These are phyloP conservation scores for Trichaptum fuscoviolaceum DNA, from an alignment of 768 basidiomycete species.

Conservation along the genomic window DNA sequence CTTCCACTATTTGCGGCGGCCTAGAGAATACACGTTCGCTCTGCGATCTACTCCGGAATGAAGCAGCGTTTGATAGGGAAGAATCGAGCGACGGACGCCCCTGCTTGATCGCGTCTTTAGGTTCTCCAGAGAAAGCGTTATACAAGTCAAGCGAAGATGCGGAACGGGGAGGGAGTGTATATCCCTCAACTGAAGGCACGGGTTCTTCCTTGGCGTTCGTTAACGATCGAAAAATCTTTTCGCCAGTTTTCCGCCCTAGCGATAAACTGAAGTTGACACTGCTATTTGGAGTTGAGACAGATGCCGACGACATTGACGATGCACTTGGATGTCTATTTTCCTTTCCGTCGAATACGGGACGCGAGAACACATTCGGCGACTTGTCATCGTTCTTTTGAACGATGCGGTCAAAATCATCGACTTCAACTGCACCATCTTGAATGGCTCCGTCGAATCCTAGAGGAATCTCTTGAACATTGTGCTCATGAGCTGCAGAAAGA, in stretches of 20 bases:
- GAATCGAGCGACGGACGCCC: background rate
- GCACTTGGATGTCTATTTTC: background rate
- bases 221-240: background rate
- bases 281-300: constrained; percentile 1
- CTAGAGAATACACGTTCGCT: background rate
- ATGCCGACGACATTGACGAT: background rate
- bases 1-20: background rate
- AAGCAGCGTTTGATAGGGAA: constrained; percentile 1
- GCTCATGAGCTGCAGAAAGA: constrained; percentile 42
- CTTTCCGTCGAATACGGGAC: background rate
- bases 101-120: background rate
- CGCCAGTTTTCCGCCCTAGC: background rate
- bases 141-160: constrained; percentile 2
- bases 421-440: constrained; percentile 33
- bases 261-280: background rate
- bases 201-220: background rate
- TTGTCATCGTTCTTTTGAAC: constrained; percentile 11
- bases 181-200: background rate
- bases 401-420: constrained; percentile 21
- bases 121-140: background rate
- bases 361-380: constrained; percentile 11
- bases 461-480: constrained; percentile 44
- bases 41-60: background rate
- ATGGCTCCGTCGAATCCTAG: constrained; percentile 20
- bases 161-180: background rate